Evolutionary conservation across 352 stramenopile species (phyloP).

Genomic region (Globisporangium alternatum): DNA sequence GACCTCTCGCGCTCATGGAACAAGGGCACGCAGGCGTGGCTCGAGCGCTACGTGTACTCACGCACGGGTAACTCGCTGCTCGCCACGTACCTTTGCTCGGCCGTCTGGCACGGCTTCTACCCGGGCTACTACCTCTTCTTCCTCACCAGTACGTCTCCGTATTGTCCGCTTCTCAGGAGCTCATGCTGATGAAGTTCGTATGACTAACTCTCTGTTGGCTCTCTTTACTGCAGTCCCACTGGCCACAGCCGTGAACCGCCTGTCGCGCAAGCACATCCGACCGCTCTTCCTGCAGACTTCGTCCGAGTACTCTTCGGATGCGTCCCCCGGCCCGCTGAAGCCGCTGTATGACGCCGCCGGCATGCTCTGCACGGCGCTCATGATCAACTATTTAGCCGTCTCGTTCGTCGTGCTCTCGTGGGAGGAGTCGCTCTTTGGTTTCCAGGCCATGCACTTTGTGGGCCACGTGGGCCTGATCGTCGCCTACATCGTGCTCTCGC

Average conservation of each 20-base stretch:
- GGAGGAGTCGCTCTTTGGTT: slow-evolving; percentile 45
- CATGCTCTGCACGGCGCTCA: slow-evolving; percentile 50
- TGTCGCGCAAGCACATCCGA: slow-evolving; percentile 50
- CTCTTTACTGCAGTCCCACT: slow-evolving; percentile 39
- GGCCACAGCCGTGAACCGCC: slow-evolving; percentile 64
- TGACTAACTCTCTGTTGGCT: not conserved
- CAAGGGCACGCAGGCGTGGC: slow-evolving; percentile 95
- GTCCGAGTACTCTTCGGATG: slow-evolving; percentile 15
- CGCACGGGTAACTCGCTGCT: slow-evolving; percentile 91
- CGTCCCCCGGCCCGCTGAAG: slow-evolving; percentile 26
- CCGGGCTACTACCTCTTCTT: slow-evolving; percentile 98
- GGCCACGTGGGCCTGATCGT: slow-evolving; percentile 50
- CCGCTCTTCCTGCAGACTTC: slow-evolving; percentile 40
- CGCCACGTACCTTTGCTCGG: slow-evolving; percentile 93
- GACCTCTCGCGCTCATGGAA: slow-evolving; percentile 93
- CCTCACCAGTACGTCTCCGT: slow-evolving; percentile 41
- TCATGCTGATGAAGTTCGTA: not conserved
- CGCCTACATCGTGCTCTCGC: slow-evolving; percentile 67
- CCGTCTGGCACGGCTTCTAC: slow-evolving; percentile 99
- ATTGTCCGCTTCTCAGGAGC: not conserved
- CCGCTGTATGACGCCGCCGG: slow-evolving; percentile 57
- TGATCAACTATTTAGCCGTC: slow-evolving; percentile 71
- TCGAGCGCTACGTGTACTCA: slow-evolving; percentile 97
- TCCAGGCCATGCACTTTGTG: slow-evolving; percentile 53
- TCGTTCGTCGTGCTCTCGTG: slow-evolving; percentile 74